phyloP scores from a whole-genome alignment of 2,329 filamentous ascomycete species.

The Fusarium nisikadoi region DNA sequence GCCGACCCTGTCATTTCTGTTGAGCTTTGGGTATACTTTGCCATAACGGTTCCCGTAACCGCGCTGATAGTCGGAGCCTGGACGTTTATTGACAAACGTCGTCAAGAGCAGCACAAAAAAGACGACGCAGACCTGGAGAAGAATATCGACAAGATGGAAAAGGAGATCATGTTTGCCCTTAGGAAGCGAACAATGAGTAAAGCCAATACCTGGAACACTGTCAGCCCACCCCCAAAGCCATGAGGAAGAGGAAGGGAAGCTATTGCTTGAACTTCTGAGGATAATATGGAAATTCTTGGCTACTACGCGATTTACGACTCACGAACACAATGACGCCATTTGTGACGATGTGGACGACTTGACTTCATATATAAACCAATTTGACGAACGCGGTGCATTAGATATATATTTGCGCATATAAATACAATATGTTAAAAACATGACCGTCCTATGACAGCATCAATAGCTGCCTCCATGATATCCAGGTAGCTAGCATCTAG shows the following conservation, averaged over 20 bases:
- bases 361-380: constrained; percentile 10
- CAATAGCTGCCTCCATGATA: not conserved
- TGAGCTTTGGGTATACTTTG: constrained; percentile 72
- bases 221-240: constrained; percentile 46
- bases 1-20: constrained; percentile 58
- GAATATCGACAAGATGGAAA: constrained; percentile 67
- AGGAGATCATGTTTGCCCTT: constrained; percentile 66
- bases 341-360: constrained; percentile 24
- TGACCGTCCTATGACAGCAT: constrained; percentile 12
- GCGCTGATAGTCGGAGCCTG: constrained; percentile 64
- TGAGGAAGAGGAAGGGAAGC: not conserved
- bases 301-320: constrained; percentile 22
- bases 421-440: constrained; percentile 15
- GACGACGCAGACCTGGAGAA: constrained; percentile 65
- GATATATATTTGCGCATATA: constrained; percentile 7
- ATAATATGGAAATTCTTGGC: constrained; percentile 1
- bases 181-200: constrained; percentile 67
- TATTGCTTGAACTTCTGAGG: not conserved
- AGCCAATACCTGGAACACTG: constrained; percentile 63
- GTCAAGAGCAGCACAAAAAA: constrained; percentile 58
- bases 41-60: constrained; percentile 68
- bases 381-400: constrained; percentile 14
- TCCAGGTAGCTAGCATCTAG: not conserved
- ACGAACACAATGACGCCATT: constrained; percentile 23
- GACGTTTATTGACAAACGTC: constrained; percentile 63